Conservation (phyloP, 1,139 yeast genomes). For the Meyerozyma athensensis region DNA sequence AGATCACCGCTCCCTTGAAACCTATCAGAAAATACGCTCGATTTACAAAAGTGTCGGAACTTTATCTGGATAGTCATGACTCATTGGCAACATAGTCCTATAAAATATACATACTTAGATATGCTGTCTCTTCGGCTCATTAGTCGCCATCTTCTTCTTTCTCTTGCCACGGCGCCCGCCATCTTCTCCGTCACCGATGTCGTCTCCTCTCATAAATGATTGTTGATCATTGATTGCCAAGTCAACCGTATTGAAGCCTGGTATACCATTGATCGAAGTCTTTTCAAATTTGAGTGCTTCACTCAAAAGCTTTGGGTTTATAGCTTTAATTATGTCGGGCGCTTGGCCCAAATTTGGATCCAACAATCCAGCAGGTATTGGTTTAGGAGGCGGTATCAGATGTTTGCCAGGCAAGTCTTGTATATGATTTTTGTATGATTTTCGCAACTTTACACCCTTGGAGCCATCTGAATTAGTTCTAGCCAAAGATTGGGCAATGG, state of each 20-base stretch:
- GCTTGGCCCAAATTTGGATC: conserved; percentile 41
- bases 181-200: conserved; percentile 36
- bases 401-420: conserved; percentile 82
- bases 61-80: conserved; percentile 5
- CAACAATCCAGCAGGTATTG: conserved; percentile 49
- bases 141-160: conserved; percentile 27
- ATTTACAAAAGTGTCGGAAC: conserved; percentile 20
- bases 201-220: conserved; percentile 41
- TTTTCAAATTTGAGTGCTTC: conserved; percentile 59
- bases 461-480: conserved; percentile 86
- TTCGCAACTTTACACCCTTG: conserved; percentile 85
- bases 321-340: conserved; percentile 43
- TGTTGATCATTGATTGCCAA: conserved; percentile 60
- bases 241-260: conserved; percentile 70
- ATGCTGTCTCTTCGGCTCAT: conserved; percentile 38
- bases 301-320: conserved; percentile 46
- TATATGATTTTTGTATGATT: conserved; percentile 90
- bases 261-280: conserved; percentile 68
- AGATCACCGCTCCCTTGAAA: conserved; percentile 14
- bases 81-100: neutral
- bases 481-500: conserved; percentile 74
- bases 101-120: conserved; percentile 10
- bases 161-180: conserved; percentile 24
- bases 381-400: conserved; percentile 52
- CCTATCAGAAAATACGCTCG: conserved; percentile 26